A percentile compares a stretch with the other conserved stretches of the same genome.
Conservation (phyloP, 768 basidiomycete species). For the Trametes sanguinea region DNA sequence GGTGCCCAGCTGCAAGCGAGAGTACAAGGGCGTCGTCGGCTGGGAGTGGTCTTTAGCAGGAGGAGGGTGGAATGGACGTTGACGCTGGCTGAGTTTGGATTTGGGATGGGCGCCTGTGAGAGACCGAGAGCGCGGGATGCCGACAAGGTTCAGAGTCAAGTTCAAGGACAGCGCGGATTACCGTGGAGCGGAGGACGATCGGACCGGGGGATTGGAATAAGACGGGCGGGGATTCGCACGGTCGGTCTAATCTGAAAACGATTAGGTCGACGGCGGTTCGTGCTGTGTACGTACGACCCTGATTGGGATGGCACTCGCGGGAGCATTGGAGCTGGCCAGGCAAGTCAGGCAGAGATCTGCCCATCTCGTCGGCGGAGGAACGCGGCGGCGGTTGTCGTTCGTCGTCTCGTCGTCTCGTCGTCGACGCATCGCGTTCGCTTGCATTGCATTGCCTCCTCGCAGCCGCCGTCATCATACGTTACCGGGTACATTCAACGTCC, state of each 20-base stretch:
- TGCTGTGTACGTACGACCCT: conserved; percentile 24
- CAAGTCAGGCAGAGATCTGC: background rate
- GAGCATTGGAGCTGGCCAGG: conserved; percentile 15
- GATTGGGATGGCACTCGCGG: conserved; percentile 23
- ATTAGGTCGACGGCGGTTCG: conserved; percentile 16
- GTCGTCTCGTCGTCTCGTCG: background rate
- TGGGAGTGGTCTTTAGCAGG: too few species aligned
- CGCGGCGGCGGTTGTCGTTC: background rate
- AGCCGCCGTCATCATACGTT: too few species aligned
- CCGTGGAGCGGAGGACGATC: conserved; percentile 11
- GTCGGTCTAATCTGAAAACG: conserved; percentile 25
- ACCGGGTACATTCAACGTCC: background rate
- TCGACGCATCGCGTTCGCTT: background rate
- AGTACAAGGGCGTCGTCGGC: too few species aligned
- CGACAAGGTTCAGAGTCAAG: conserved; percentile 10
- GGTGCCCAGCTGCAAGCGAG: background rate
- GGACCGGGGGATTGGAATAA: conserved; percentile 17
- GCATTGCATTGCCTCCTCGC: too few species aligned
- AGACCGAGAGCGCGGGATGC: background rate
- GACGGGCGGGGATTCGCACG: conserved; percentile 4
- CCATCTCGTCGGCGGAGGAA: conserved; percentile 10
- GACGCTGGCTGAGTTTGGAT: too few species aligned
- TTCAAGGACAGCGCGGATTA: conserved; percentile 6
- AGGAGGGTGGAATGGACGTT: too few species aligned
- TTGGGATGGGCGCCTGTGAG: background rate